Conservation (phyloP, 2,329 filamentous ascomycete genomes). For the Tolypocladium tundrense region DNA sequence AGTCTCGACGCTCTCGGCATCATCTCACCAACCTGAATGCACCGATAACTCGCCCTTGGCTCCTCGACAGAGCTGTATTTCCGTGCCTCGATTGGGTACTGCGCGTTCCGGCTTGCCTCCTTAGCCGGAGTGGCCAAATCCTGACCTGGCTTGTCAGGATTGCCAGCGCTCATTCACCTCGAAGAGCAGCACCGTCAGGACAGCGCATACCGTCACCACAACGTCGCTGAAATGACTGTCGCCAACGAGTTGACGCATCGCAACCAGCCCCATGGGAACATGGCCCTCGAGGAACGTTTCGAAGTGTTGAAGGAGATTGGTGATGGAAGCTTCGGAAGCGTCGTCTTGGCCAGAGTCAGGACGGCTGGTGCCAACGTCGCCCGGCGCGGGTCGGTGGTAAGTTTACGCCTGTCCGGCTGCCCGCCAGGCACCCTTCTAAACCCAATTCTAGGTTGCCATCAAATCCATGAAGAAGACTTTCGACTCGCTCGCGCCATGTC, state of each 20-base stretch:
- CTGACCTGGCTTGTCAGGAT: not conserved
- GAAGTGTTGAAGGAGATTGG: conserved; percentile 97
- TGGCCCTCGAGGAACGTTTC: conserved; percentile 84
- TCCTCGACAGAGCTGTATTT: conserved; percentile 24
- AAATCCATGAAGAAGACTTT: conserved; percentile 99
- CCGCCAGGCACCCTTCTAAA: conserved; percentile 3
- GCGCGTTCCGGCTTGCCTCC: conserved; percentile 8
- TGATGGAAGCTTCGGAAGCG: conserved; percentile 96
- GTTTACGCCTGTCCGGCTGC: conserved; percentile 20
- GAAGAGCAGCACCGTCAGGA: not conserved
- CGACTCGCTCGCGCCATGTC: conserved; percentile 78
- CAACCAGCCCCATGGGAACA: conserved; percentile 47
- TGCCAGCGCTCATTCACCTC: not conserved
- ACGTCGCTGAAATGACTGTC: conserved; percentile 3
- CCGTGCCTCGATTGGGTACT: conserved; percentile 15
- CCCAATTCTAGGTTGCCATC: conserved; percentile 69
- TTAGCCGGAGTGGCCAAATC: conserved; percentile 1
- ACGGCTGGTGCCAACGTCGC: conserved; percentile 83
- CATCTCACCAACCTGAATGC: conserved; percentile 21
- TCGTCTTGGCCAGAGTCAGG: conserved; percentile 82
- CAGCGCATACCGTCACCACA: not conserved
- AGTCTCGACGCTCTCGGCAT: conserved; percentile 2
- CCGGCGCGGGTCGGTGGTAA: conserved; percentile 84
- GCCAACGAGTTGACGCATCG: conserved; percentile 63
- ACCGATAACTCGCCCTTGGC: conserved; percentile 20